Evolutionary conservation across 148 eudicot genomes (phyloP).

Genomic region (Pharnaceum exiguum): DNA sequence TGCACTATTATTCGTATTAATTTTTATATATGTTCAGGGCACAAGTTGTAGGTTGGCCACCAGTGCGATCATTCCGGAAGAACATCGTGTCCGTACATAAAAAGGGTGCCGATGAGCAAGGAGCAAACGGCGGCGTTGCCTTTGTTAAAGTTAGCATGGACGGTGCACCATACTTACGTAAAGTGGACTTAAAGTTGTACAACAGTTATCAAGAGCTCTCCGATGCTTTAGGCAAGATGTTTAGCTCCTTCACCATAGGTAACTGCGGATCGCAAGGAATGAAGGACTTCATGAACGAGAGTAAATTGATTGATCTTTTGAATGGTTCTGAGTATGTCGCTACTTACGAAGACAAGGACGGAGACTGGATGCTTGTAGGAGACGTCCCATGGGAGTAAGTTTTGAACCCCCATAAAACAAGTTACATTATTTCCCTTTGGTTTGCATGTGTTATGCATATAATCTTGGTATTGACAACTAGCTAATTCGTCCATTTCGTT

Average conservation of each 20-base stretch:
- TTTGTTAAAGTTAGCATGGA: conserved; percentile 58
- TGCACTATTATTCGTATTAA: not conserved
- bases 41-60: conserved; percentile 75
- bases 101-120: conserved; percentile 26
- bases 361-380: conserved; percentile 66
- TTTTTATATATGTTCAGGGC: conserved; percentile 29
- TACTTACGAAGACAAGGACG: conserved; percentile 57
- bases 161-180: conserved; percentile 62
- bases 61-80: conserved; percentile 55
- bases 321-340: conserved; percentile 51
- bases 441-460: too few relatives aligned
- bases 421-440: too few relatives aligned
- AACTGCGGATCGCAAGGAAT: conserved; percentile 40
- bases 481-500: not conserved
- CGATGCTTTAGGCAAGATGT: conserved; percentile 55
- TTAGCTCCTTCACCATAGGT: conserved; percentile 57
- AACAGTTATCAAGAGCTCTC: conserved; percentile 46
- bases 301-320: conserved; percentile 40
- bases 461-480: too few relatives aligned
- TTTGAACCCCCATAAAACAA: not conserved
- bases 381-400: conserved; percentile 69
- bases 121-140: conserved; percentile 29
- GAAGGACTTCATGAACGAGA: conserved; percentile 40
- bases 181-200: conserved; percentile 56
- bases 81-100: conserved; percentile 37